These are phyloP conservation scores for Coccomyxa sp. DNA, from an alignment of 139 green algal genomes.

Conservation along the genomic window DNA sequence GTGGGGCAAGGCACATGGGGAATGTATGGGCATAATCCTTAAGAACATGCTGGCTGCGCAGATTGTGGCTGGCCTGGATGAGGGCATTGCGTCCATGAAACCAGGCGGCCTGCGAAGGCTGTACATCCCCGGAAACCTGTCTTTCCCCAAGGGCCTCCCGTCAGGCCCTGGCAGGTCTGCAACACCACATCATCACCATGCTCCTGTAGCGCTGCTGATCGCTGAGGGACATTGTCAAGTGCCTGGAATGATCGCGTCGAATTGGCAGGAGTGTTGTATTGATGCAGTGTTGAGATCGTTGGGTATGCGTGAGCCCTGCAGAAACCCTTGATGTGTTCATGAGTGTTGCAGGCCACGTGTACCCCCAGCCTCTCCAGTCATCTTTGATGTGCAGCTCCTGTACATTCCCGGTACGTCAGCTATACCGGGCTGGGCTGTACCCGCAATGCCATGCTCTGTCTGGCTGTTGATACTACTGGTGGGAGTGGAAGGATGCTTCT, in stretches of 20 bases:
- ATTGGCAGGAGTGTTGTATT: not conserved
- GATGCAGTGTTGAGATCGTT: not conserved
- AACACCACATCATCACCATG: not conserved
- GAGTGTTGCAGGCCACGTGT: constrained; percentile 70
- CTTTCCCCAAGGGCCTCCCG: constrained; percentile 18
- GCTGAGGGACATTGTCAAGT: not conserved
- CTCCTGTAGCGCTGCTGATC: not conserved
- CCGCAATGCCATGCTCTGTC: no score
- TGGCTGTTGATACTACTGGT: no score
- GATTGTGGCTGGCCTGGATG: constrained; percentile 82
- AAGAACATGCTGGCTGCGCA: constrained; percentile 2
- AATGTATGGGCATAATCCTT: not conserved
- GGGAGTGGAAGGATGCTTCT: no score
- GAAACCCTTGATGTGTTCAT: no score
- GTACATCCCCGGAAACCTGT: constrained; percentile 79
- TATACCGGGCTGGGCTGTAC: no score
- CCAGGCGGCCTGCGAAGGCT: constrained; percentile 78
- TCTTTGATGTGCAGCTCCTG: constrained; percentile 94
- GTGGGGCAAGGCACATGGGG: not conserved
- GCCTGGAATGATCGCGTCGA: not conserved
- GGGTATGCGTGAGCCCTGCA: no score
- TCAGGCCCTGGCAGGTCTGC: constrained; percentile 9
- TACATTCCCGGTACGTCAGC: constrained; percentile 83
- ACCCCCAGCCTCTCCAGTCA: constrained; percentile 62
- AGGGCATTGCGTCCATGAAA: constrained; percentile 87